Conservation (phyloP, 2,329 filamentous ascomycete genomes). For the Neurospora sp. region DNA sequence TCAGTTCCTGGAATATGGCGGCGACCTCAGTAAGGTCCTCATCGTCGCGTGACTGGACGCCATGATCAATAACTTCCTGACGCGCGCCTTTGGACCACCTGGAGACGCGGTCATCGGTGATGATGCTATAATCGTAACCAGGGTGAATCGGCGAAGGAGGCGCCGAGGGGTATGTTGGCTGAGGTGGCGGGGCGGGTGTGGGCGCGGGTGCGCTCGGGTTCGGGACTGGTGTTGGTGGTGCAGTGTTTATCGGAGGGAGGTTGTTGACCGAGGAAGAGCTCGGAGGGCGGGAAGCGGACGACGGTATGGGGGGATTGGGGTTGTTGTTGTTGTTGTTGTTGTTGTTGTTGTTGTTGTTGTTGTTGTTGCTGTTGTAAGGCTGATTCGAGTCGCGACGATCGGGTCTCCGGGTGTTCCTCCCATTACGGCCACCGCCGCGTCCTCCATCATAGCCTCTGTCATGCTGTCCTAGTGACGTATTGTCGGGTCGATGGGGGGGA, state of each 20-base stretch:
- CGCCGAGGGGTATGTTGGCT: slow-evolving; percentile 5
- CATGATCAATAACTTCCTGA: slow-evolving; percentile 55
- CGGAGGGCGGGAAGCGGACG: slow-evolving; percentile 24
- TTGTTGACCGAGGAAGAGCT: slow-evolving; percentile 29
- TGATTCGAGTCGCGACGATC: slow-evolving; percentile 45
- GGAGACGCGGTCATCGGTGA: slow-evolving; percentile 60
- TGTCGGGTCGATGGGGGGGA: slow-evolving; percentile 51
- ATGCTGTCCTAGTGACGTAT: slow-evolving; percentile 45
- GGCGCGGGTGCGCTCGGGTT: slow-evolving; percentile 5
- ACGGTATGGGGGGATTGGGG: slow-evolving; percentile 18
- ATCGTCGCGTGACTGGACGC: slow-evolving; percentile 52
- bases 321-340: slow-evolving; percentile 3
- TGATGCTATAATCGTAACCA: slow-evolving; percentile 60
- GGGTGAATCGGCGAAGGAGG: slow-evolving; percentile 20
- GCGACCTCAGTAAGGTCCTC: slow-evolving; percentile 61
- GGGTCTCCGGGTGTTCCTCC: slow-evolving; percentile 34
- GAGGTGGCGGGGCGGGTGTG: slow-evolving; percentile 10
- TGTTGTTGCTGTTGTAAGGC: slow-evolving; percentile 10
- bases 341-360: slow-evolving; percentile 5
- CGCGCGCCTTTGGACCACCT: slow-evolving; percentile 61
- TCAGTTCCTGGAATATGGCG: slow-evolving; percentile 73
- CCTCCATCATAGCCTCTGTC: slow-evolving; percentile 42
- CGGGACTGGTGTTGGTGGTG: slow-evolving; percentile 2
- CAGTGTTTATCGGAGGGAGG: background rate
- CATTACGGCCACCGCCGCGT: slow-evolving; percentile 33